These are phyloP conservation scores for Colletotrichum euphorbiae DNA, from an alignment of 2,329 filamentous ascomycete genomes.

Conservation along the genomic window DNA sequence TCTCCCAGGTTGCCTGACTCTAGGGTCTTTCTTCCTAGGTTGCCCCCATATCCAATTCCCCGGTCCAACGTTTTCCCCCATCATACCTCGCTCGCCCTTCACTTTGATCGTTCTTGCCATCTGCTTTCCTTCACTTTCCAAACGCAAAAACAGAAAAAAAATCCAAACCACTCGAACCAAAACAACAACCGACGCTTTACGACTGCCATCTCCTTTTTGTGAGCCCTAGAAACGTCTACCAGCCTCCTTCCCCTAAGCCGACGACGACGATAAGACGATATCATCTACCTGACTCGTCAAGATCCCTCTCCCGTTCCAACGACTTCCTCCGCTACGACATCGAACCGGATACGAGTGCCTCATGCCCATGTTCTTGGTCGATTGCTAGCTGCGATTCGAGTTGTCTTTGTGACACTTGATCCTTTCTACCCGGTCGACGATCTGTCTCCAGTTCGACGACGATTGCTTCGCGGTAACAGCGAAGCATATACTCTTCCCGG, in stretches of 20 bases:
- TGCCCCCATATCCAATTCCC: slow-evolving; percentile 28
- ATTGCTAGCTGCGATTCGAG: slow-evolving; percentile 47
- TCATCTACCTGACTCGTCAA: slow-evolving; percentile 22
- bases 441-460: slow-evolving; percentile 40
- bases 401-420: slow-evolving; percentile 49
- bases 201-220: slow-evolving; percentile 28
- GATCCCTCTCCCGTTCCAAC: slow-evolving; percentile 14
- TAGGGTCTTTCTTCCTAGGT: slow-evolving; percentile 27
- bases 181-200: slow-evolving; percentile 18
- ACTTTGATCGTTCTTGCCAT: slow-evolving; percentile 42
- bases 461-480: slow-evolving; percentile 59
- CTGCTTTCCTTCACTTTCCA: slow-evolving; percentile 42
- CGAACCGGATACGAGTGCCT: slow-evolving; percentile 35
- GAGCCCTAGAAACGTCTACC: not conserved
- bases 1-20: slow-evolving; percentile 18
- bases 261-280: slow-evolving; percentile 28
- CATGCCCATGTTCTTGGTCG: slow-evolving; percentile 48
- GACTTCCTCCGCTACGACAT: slow-evolving; percentile 17
- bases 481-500: slow-evolving; percentile 51
- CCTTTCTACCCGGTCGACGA: slow-evolving; percentile 41
- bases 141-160: slow-evolving; percentile 28
- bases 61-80: slow-evolving; percentile 26
- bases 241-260: slow-evolving; percentile 12
- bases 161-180: slow-evolving; percentile 1
- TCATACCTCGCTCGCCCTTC: slow-evolving; percentile 26